phyloP scores from a whole-genome alignment of 2,329 filamentous ascomycete species.

The Aotearoamyces nothofagi region DNA sequence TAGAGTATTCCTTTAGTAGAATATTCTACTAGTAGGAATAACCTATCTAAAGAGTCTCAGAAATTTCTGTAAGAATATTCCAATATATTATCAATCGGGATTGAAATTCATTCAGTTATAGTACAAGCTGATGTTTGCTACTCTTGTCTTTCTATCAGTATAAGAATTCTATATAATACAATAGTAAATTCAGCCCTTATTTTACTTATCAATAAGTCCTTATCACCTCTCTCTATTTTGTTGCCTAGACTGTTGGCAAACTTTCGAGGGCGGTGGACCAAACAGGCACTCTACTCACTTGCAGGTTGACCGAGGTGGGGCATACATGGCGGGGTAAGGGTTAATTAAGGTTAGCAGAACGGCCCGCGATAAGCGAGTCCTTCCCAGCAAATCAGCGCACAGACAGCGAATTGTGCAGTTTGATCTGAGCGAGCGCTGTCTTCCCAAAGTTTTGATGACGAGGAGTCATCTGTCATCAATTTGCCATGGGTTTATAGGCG shows the following conservation, averaged over 20 bases:
- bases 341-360: slow-evolving; percentile 1
- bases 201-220: background rate
- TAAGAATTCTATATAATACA: slow-evolving; percentile 1
- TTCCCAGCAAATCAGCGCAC: slow-evolving; percentile 1
- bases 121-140: slow-evolving; percentile 1
- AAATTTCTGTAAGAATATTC: slow-evolving; percentile 2
- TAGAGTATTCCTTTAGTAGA: slow-evolving; percentile 1
- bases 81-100: slow-evolving; percentile 1
- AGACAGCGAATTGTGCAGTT: slow-evolving; percentile 1
- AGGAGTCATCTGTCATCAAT: slow-evolving; percentile 1
- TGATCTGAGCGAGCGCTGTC: slow-evolving; percentile 1
- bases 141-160: background rate
- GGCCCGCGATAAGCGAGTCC: background rate
- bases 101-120: slow-evolving; percentile 1
- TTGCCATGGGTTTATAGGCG: background rate
- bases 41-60: background rate
- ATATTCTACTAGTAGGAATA: slow-evolving; percentile 1
- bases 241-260: slow-evolving; percentile 1
- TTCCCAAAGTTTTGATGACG: slow-evolving; percentile 1
- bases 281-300: slow-evolving; percentile 1
- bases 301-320: background rate
- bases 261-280: background rate
- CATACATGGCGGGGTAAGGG: slow-evolving; percentile 1
- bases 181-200: background rate
- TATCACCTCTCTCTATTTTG: slow-evolving; percentile 1